Percentiles rank a stretch among this genome's conserved stretches.
These are phyloP conservation scores for Endoconidiophora polonica DNA, from an alignment of 2,329 filamentous ascomycete genomes.

Conservation along the genomic window DNA sequence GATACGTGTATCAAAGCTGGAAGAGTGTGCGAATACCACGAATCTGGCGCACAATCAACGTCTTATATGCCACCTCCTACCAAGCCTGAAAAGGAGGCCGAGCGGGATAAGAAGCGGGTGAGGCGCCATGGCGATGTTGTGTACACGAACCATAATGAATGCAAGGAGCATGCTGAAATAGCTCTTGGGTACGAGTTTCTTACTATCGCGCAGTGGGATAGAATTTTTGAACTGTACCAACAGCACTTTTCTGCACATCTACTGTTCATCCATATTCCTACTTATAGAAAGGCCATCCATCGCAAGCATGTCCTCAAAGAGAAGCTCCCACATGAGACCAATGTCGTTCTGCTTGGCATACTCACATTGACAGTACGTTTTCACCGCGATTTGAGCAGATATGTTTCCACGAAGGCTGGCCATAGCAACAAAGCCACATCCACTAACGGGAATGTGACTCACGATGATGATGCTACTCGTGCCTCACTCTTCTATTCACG, in stretches of 20 bases:
- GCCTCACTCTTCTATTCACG: constrained; percentile 50
- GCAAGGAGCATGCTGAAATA: constrained; percentile 33
- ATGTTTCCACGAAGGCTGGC: constrained; percentile 22
- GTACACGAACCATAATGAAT: constrained; percentile 23
- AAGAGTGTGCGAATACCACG: constrained; percentile 57
- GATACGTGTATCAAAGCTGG: constrained; percentile 56
- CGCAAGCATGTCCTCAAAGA: constrained; percentile 15
- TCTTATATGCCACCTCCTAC: constrained; percentile 15
- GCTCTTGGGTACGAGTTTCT: constrained; percentile 45
- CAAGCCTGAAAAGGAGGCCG: constrained; percentile 27
- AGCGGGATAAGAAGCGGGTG: constrained; percentile 32
- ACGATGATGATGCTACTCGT: constrained; percentile 11
- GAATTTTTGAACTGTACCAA: constrained; percentile 53
- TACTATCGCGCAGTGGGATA: constrained; percentile 48
- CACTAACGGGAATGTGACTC: no score
- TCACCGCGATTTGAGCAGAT: constrained; percentile 41
- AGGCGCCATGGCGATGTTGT: constrained; percentile 28
- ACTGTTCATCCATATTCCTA: constrained; percentile 52
- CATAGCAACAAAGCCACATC: constrained; percentile 20
- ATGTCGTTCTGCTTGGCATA: constrained; percentile 47
- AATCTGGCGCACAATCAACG: constrained; percentile 16
- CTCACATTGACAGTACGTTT: constrained; percentile 54
- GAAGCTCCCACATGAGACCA: constrained; percentile 29
- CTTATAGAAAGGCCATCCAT: constrained; percentile 27
- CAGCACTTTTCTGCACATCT: constrained; percentile 57